These are phyloP conservation scores for Ambrosia hybrid DNA, from an alignment of 140 eudicot genomes.

Conservation along the genomic window DNA sequence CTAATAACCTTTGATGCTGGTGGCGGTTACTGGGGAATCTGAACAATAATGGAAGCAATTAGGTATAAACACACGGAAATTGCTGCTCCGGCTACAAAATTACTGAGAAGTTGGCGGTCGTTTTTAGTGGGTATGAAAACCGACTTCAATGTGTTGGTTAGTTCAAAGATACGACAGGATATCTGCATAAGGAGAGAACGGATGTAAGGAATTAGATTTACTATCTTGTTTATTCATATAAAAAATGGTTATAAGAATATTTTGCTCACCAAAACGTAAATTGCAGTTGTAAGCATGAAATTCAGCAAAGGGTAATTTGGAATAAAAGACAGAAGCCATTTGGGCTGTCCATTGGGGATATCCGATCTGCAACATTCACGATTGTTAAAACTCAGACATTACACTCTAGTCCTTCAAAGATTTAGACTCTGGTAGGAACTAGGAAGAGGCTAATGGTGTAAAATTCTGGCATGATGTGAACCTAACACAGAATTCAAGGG, in stretches of 20 bases:
- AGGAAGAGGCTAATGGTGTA: background rate
- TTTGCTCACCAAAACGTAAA: constrained; percentile 72
- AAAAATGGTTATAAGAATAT: background rate
- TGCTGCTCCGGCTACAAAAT: constrained; percentile 75
- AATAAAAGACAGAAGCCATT: constrained; percentile 81
- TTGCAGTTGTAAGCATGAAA: constrained; percentile 85
- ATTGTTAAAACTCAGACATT: constrained; percentile 12
- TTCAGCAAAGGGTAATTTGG: constrained; percentile 93
- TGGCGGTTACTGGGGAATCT: constrained; percentile 44
- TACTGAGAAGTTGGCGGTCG: constrained; percentile 60
- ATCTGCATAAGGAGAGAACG: constrained; percentile 51
- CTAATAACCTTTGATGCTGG: constrained; percentile 25
- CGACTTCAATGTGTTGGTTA: constrained; percentile 76
- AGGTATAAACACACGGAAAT: constrained; percentile 57
- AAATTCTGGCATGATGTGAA: background rate
- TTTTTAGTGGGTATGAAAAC: constrained; percentile 86
- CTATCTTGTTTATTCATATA: constrained; percentile 4
- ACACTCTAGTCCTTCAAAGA: no score
- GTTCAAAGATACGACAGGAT: constrained; percentile 78
- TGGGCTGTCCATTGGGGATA: constrained; percentile 95
- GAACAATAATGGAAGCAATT: constrained; percentile 66
- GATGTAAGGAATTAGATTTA: constrained; percentile 14
- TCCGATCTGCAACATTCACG: constrained; percentile 63
- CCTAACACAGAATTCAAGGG: no score
- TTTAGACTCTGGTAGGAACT: no score